Evolutionary conservation across 352 stramenopile genomes (phyloP), one percentile per base, ranked within the genome.

Genomic region (Phytophthora quininea): DNA sequence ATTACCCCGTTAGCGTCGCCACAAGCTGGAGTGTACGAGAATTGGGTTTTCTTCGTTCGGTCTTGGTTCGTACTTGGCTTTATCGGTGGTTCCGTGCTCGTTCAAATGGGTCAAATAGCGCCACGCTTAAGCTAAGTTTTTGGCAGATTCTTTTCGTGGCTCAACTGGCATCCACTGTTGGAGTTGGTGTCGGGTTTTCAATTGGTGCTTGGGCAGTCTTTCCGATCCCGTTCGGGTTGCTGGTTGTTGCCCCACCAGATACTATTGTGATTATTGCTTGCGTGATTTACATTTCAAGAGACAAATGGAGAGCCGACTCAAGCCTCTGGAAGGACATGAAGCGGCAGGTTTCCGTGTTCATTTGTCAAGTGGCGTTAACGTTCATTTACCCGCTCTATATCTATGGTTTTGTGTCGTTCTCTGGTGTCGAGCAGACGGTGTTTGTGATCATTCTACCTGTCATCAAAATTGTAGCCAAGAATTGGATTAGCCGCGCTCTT

Each of bases 191-290:
- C 4, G 32, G 43, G n/a, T 56, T 68, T 12, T 35, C 30, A 6
- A 32, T 58, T 7, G 48, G 38, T 27, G 27, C 50, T 2, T 8
- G 56, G 29, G 64, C 73, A 8, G 67, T 60, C 2, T 80, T 77
- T 32, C 73, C 67, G 5, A 9, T 82, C 6, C 67, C 73, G 2
- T 82, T 85, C 57, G 66, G 64, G 15, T 54, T 79, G 3, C 43
- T 77, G 0, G 30, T 77, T 4, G 66, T 38, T 2, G 46, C 51
- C 1, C 64, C 64, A 10, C 45, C 33, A 4, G 48, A 51, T 33
- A 35, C 60, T 14, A 3, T 50, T 9, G 35, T 46, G 32, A 30
- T 58, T 4, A 19, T 50, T 1, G 55, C 31, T 3, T 57, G 54
- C 33, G 48, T 70, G 3, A 15, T 54, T 7, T 42, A 53, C 47